A percentile compares a stretch with the other conserved stretches of the same genome.
phyloP scores from a whole-genome alignment of 129 eudicot genomes.

The Tagetes erecta region DNA sequence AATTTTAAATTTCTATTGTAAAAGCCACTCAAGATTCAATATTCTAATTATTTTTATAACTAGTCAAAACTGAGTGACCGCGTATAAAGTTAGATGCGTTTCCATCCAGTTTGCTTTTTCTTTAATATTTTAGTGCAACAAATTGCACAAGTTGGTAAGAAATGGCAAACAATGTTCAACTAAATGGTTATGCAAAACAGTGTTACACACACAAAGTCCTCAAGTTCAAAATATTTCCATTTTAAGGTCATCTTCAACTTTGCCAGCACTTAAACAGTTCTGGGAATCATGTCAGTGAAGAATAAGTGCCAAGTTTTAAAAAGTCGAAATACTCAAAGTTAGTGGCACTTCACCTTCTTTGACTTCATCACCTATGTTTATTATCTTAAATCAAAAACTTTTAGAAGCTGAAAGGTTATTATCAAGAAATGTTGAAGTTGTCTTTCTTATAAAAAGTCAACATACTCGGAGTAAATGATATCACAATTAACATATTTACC shows the following conservation, averaged over 20 bases:
- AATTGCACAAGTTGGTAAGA: background rate
- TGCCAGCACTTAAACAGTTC: background rate
- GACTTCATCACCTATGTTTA: background rate
- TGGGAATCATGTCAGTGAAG: background rate
- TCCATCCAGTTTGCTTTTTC: background rate
- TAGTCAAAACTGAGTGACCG: background rate
- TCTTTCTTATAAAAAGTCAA: background rate
- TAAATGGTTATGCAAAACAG: background rate
- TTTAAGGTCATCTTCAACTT: background rate
- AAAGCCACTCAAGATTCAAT: background rate
- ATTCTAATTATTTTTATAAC: background rate
- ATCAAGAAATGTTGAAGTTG: background rate
- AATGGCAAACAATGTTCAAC: background rate
- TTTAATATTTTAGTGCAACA: background rate
- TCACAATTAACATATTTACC: constrained; percentile 40
- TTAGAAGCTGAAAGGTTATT: background rate
- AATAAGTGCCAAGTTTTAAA: background rate
- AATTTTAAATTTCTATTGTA: background rate
- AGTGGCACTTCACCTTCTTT: background rate
- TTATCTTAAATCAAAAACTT: background rate
- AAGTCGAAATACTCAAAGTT: background rate
- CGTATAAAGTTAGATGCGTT: background rate
- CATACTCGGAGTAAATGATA: constrained; percentile 3
- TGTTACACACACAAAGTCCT: background rate
- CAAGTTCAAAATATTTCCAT: background rate